A percentile compares a stretch with the other conserved stretches of the same genome.
phyloP scores from a whole-genome alignment of 208 protist genomes.

The Willaertia magna region DNA sequence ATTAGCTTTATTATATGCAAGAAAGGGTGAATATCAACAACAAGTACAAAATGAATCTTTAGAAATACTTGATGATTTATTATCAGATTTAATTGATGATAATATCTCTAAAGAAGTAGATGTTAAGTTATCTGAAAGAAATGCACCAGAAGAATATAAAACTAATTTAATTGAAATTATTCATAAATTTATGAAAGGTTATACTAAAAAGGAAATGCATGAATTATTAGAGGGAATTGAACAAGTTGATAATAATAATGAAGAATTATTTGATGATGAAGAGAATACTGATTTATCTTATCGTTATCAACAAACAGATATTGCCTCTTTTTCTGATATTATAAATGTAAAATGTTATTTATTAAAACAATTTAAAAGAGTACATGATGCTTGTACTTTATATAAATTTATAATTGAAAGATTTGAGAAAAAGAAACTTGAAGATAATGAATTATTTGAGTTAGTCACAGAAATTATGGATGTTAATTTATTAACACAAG shows the following conservation, averaged over 20 bases:
- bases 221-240: too few species aligned
- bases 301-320: background rate
- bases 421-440: background rate
- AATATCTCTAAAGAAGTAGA: background rate
- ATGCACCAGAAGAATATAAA: background rate
- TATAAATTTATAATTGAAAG: background rate
- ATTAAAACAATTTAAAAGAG: background rate
- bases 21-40: background rate
- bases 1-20: background rate
- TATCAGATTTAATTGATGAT: background rate
- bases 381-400: background rate
- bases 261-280: background rate
- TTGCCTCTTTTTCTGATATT: background rate
- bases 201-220: background rate
- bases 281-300: background rate
- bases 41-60: background rate
- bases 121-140: background rate
- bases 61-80: background rate
- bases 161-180: background rate
- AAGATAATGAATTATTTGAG: background rate
- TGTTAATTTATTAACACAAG: too few species aligned
- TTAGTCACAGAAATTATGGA: background rate
- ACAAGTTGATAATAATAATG: too few species aligned
- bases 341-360: background rate
- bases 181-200: background rate